Percentiles rank a stretch among this genome's conserved stretches.
Evolutionary conservation across 129 eudicot genomes (phyloP).

Genomic region (Sambucus nigra): DNA sequence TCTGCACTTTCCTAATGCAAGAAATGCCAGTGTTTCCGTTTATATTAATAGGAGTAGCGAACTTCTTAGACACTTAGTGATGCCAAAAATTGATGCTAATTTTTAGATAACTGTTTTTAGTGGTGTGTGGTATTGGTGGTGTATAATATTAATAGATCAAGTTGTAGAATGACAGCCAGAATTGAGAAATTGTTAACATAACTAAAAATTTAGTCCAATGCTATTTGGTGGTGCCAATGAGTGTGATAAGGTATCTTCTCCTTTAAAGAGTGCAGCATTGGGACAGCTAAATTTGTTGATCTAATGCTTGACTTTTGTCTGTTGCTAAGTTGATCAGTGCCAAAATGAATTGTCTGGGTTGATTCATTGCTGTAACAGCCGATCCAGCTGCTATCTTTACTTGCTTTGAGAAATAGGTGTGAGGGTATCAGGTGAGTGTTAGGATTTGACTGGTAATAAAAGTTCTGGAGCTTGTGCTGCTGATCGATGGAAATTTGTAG

Average conservation of each 20-base stretch:
- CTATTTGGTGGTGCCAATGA: neutral
- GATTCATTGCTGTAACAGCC: no score
- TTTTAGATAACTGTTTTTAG: no score
- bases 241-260: neutral
- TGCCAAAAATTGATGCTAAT: no score
- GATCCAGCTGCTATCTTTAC: neutral
- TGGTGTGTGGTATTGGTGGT: no score
- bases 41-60: neutral
- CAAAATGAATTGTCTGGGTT: no score
- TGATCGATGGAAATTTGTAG: neutral
- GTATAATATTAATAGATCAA: no score
- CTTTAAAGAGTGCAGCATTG: neutral
- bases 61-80: neutral
- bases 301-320: no score
- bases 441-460: neutral
- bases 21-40: neutral
- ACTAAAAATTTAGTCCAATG: neutral
- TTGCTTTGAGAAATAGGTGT: neutral
- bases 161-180: neutral
- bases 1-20: no score
- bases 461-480: neutral
- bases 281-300: neutral
- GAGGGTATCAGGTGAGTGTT: neutral
- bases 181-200: no score
- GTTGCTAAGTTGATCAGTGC: no score